Percentiles rank a stretch among this genome's conserved stretches.
These are phyloP conservation scores for Verticillium isaacii DNA, from an alignment of 2,329 filamentous ascomycete species.

Conservation along the genomic window DNA sequence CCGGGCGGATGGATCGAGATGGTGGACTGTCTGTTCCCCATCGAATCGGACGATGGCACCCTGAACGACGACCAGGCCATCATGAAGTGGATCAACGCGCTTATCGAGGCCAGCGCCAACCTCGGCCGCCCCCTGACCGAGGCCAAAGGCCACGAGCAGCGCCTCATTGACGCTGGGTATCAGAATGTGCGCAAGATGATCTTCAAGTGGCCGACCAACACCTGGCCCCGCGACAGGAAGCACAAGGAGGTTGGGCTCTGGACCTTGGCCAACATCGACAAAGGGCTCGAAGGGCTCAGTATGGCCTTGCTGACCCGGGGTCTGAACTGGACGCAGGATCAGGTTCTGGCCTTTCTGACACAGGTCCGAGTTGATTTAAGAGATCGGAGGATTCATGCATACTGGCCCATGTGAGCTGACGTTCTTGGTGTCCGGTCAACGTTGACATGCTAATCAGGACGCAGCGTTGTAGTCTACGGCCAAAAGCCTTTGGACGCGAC, in stretches of 20 bases:
- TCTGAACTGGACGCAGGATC: constrained; percentile 25
- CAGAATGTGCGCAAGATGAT: constrained; percentile 20
- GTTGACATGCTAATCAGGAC: neutral
- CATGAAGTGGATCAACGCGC: neutral
- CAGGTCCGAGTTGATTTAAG: constrained; percentile 25
- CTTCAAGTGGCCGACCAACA: constrained; percentile 23
- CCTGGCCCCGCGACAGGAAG: constrained; percentile 23
- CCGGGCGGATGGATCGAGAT: neutral
- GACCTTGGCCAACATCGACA: neutral
- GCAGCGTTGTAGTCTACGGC: neutral
- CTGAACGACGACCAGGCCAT: neutral
- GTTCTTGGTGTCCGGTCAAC: neutral
- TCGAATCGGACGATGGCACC: neutral
- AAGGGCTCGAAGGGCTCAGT: constrained; percentile 23
- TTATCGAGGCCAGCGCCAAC: neutral
- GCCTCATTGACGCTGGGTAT: constrained; percentile 19
- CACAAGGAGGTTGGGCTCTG: constrained; percentile 21
- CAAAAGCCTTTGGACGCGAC: neutral
- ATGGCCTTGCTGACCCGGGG: constrained; percentile 30
- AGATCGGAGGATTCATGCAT: constrained; percentile 27
- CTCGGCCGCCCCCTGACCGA: neutral
- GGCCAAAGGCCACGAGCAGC: neutral
- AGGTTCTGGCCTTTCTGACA: constrained; percentile 25
- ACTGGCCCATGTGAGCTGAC: constrained; percentile 28
- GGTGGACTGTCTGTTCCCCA: neutral